Evolutionary conservation across 2,329 filamentous ascomycete genomes (phyloP).

Genomic region (Trichoderma sp.): DNA sequence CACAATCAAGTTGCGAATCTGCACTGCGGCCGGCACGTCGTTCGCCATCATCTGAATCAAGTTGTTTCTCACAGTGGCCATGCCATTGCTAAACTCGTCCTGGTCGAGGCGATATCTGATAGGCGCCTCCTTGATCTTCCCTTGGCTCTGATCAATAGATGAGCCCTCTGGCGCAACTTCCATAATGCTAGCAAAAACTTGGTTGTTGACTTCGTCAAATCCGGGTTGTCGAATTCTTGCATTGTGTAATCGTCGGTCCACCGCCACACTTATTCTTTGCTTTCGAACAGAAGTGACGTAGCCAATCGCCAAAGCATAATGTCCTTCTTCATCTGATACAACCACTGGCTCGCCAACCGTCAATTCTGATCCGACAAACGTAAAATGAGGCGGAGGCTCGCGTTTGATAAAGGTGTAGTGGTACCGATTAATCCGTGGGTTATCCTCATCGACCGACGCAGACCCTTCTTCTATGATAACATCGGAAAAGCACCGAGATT

Average conservation of each 20-base stretch:
- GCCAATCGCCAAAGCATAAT: conserved; percentile 91
- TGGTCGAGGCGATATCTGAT: conserved; percentile 86
- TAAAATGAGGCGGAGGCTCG: conserved; percentile 60
- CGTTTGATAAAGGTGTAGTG: conserved; percentile 81
- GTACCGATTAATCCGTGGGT: conserved; percentile 85
- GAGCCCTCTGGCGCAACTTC: conserved; percentile 63
- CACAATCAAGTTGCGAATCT: conserved; percentile 77
- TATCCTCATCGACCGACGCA: conserved; percentile 64
- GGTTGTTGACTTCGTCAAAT: conserved; percentile 75
- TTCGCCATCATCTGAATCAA: conserved; percentile 89
- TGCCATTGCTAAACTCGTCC: conserved; percentile 97
- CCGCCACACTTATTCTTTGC: conserved; percentile 77
- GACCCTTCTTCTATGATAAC: conserved; percentile 80
- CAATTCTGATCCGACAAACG: conserved; percentile 88
- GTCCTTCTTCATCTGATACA: conserved; percentile 91
- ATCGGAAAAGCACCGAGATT: conserved; percentile 85
- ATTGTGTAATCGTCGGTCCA: conserved; percentile 87
- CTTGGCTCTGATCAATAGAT: conserved; percentile 49
- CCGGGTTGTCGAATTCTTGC: conserved; percentile 70
- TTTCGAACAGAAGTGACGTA: conserved; percentile 78
- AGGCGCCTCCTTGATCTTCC: conserved; percentile 51
- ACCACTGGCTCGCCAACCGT: conserved; percentile 86
- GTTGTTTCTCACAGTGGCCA: conserved; percentile 93
- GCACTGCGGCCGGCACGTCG: conserved; percentile 63
- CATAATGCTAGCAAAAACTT: conserved; percentile 90